Base-by-base conservation (phyloP, 257 asterid species). In the Solanum lycopersicoides region DNA sequence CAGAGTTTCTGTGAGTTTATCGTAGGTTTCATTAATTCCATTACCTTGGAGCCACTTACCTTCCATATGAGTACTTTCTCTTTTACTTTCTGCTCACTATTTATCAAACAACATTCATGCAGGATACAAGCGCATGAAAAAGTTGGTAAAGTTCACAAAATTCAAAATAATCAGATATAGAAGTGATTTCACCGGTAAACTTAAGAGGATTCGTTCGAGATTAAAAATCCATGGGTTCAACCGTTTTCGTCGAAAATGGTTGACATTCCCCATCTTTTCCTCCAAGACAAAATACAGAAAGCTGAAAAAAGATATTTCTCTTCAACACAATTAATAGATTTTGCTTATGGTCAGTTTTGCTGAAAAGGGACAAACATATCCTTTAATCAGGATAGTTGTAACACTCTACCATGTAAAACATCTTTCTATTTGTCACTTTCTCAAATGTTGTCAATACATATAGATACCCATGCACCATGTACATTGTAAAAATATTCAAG, bases 151-250 rank as follows among this genome's bases (percentile, higher is more conserved):
- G 20, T 88, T 90, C 83, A 93, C 98, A 59, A 95, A 92, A 75
- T 84, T 88, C 85, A 94, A 92, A 84, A 89, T 95, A 39, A 80
- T 82, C 18, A 90, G 89, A 87, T 87, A 91, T 65, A 92, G 91
- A 84, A 34, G 86, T 14, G 86, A 91, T 69, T 90, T 96, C 84
- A 80, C 82, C 63, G 93, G 88, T 35, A 95, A 91, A 91, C 75
- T 93, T 85, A 95, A 92, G 89, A 87, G 96, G 85, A 89, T 96
- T 18, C 94, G 92, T 20, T 94, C 93, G 12, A 92, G 98, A 91
- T 89, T 96, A 88, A 96, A 92, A 89, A 94, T 95, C 74, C 95
- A 89, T 23, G 88, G 95, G 88, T 93, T 96, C 86, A 83, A 88
- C 85, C 92, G 93, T 59, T 91, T 96, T 42, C 91, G 87, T 44